Conservation (phyloP, 495 filamentous ascomycete genomes). For the Penicillium coprophilum region DNA sequence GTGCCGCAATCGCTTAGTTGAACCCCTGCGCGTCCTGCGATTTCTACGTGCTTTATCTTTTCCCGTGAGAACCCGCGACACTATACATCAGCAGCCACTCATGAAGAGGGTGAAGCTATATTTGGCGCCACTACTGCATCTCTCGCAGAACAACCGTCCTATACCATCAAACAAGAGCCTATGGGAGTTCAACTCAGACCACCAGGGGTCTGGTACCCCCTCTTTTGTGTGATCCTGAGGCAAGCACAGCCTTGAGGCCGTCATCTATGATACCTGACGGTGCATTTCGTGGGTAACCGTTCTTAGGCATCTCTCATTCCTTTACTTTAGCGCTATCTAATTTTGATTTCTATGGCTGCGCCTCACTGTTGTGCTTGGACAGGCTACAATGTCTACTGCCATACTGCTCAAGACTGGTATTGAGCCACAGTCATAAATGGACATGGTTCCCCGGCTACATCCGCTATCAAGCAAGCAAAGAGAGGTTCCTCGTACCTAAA, state of each 20-base stretch:
- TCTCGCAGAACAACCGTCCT: too few relatives aligned
- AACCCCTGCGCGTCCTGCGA: too few relatives aligned
- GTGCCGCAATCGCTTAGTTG: too few relatives aligned
- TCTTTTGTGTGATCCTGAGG: not conserved
- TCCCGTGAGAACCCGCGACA: too few relatives aligned
- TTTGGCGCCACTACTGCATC: too few relatives aligned
- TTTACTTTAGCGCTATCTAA: not conserved
- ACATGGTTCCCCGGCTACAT: not conserved
- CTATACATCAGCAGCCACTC: too few relatives aligned
- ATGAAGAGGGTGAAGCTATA: too few relatives aligned
- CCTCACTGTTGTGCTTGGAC: not conserved
- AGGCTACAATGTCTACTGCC: not conserved
- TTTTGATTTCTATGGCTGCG: not conserved
- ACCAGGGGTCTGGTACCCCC: not conserved
- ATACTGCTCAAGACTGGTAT: not conserved
- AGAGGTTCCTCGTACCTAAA: not conserved
- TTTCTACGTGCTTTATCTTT: too few relatives aligned
- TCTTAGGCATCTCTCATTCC: not conserved
- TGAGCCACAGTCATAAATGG: not conserved
- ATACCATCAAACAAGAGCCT: not conserved
- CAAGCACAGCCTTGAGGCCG: not conserved
- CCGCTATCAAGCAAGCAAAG: not conserved
- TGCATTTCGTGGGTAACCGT: not conserved
- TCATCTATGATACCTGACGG: not conserved
- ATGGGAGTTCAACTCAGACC: not conserved